These are phyloP conservation scores for Solanum hybrid DNA, from an alignment of 305 asterid genomes.

Conservation along the genomic window DNA sequence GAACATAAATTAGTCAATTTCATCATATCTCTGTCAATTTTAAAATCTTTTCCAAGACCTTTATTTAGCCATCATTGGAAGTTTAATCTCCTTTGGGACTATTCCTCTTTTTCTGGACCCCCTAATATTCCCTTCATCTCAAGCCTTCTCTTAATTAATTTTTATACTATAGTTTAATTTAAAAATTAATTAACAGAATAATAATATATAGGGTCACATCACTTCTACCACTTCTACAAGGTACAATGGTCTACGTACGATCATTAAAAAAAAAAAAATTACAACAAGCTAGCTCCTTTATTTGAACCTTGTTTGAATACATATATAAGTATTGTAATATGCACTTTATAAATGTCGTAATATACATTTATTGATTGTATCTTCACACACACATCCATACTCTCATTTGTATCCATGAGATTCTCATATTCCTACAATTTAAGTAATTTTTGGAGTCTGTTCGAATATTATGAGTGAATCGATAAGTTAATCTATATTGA, in stretches of 20 bases:
- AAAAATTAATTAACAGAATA: neutral
- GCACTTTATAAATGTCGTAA: too few relatives aligned
- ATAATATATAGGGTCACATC: neutral
- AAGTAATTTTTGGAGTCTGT: too few relatives aligned
- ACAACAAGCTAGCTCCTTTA: neutral
- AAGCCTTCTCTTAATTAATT: neutral
- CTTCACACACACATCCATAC: neutral
- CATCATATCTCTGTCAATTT: neutral
- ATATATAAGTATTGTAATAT: neutral
- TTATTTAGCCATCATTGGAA: neutral
- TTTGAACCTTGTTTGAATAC: neutral
- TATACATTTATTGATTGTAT: neutral
- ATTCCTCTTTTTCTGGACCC: neutral
- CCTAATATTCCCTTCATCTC: neutral
- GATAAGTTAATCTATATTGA: neutral
- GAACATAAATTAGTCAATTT: neutral
- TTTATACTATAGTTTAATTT: neutral
- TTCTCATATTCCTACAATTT: too few relatives aligned
- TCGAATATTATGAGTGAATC: neutral
- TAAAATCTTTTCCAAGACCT: neutral
- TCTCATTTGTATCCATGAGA: neutral
- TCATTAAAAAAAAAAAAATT: neutral
- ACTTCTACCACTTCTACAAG: neutral
- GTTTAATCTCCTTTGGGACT: neutral
- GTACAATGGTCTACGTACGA: neutral